Evolutionary conservation across 306 rosid genomes (phyloP).

Genomic region (Rubus idaeus): DNA sequence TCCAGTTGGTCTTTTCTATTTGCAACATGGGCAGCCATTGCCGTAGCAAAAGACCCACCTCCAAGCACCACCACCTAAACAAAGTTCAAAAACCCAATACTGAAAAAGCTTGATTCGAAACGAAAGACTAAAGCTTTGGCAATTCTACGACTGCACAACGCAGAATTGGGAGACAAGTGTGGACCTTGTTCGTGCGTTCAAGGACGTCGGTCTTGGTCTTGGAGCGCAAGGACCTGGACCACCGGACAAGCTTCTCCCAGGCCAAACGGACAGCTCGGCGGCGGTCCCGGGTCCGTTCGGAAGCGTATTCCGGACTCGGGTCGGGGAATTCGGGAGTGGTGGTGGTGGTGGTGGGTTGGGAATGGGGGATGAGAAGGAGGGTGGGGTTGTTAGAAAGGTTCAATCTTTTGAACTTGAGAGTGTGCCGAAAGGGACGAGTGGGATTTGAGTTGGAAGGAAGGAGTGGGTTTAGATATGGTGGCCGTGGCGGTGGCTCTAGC

Average conservation of each 20-base stretch:
- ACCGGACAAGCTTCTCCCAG: conserved; percentile 92
- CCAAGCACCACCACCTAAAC: conserved; percentile 87
- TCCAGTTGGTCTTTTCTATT: conserved; percentile 71
- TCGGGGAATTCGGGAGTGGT: conserved; percentile 20
- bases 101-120: background rate
- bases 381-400: conserved; percentile 30
- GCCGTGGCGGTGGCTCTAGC: conserved; percentile 31
- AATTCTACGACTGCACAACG: background rate
- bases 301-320: conserved; percentile 14
- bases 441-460: conserved; percentile 26
- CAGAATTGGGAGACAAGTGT: background rate
- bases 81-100: conserved; percentile 15
- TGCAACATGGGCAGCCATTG: conserved; percentile 96
- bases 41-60: conserved; percentile 96
- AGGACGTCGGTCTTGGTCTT: conserved; percentile 78
- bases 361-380: conserved; percentile 25
- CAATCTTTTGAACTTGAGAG: conserved; percentile 21
- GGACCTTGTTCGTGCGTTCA: conserved; percentile 82
- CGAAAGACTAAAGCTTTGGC: background rate
- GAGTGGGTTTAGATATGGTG: conserved; percentile 24
- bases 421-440: conserved; percentile 6
- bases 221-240: conserved; percentile 85
- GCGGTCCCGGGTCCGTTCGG: conserved; percentile 56
- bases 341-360: background rate
- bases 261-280: conserved; percentile 69